Conservation (phyloP, 2,329 filamentous ascomycete species). For the Fusarium scirpi region DNA sequence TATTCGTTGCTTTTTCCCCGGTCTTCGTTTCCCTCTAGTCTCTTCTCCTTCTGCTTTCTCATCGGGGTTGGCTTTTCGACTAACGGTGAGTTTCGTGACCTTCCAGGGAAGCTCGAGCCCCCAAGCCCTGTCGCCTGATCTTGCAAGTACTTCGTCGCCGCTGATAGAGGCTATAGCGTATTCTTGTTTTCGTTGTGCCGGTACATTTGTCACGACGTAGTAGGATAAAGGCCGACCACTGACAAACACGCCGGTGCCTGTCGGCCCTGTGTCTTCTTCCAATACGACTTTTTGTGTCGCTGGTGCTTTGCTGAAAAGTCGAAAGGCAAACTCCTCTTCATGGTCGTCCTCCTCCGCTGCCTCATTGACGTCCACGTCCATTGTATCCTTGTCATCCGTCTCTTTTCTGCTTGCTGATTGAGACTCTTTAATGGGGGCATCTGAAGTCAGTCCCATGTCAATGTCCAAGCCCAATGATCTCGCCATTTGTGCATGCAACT, state of each 20-base stretch:
- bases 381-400: constrained; percentile 17
- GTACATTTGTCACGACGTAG: constrained; percentile 60
- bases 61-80: constrained; percentile 43
- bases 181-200: constrained; percentile 52
- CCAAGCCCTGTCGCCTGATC: constrained; percentile 62
- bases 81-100: constrained; percentile 60
- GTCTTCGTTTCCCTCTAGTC: constrained; percentile 57
- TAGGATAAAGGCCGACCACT: constrained; percentile 58
- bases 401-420: constrained; percentile 13
- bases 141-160: constrained; percentile 62
- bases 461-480: constrained; percentile 58
- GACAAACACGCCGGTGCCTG: constrained; percentile 54
- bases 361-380: constrained; percentile 11
- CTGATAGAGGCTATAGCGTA: constrained; percentile 63
- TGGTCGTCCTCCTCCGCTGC: constrained; percentile 42
- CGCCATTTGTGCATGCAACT: constrained; percentile 62
- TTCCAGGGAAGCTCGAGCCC: constrained; percentile 72
- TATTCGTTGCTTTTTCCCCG: constrained; percentile 71
- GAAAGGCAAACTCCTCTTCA: constrained; percentile 64
- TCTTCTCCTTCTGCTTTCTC: constrained; percentile 27
- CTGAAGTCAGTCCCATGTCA: constrained; percentile 7
- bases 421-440: not conserved
- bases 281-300: constrained; percentile 64
- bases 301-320: constrained; percentile 65
- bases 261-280: constrained; percentile 55